Evolutionary conservation across 2,329 filamentous ascomycete species (phyloP).

Genomic region (Botrytis aclada): DNA sequence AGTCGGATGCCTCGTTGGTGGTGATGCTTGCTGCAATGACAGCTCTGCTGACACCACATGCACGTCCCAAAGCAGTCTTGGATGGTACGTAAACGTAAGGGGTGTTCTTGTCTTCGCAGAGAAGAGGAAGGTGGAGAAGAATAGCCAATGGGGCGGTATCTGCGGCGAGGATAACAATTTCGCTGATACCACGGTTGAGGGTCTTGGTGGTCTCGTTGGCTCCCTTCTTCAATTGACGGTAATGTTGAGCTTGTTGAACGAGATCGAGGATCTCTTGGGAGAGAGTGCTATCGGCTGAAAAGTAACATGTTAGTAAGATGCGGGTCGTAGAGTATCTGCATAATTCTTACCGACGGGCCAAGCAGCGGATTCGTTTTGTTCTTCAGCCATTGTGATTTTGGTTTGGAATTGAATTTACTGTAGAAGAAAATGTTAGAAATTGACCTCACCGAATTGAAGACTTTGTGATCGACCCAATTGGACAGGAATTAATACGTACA

Average conservation of each 20-base stretch:
- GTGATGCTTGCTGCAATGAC: conserved; percentile 89
- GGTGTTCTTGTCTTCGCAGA: conserved; percentile 81
- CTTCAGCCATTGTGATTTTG: conserved; percentile 35
- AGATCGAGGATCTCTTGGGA: conserved; percentile 81
- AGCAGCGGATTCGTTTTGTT: conserved; percentile 38
- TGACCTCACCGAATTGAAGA: not conserved
- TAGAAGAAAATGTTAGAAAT: not conserved
- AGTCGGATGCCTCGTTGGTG: conserved; percentile 84
- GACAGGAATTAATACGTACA: conserved; percentile 1
- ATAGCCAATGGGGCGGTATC: conserved; percentile 87
- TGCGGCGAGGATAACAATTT: conserved; percentile 84
- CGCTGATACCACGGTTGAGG: conserved; percentile 84
- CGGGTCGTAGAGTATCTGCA: conserved; percentile 46
- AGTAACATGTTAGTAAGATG: conserved; percentile 42
- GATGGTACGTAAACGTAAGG: conserved; percentile 69
- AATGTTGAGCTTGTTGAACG: conserved; percentile 57
- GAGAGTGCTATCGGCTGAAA: conserved; percentile 68
- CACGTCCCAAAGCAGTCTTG: conserved; percentile 83
- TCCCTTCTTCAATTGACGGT: conserved; percentile 82
- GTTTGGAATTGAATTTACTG: conserved; percentile 20
- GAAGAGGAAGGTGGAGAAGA: conserved; percentile 81
- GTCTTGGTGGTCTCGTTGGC: conserved; percentile 87
- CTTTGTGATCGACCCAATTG: not conserved
- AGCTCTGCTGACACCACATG: conserved; percentile 82
- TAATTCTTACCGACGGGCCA: conserved; percentile 21